These are phyloP conservation scores for Penicillium tannophilum DNA, from an alignment of 495 filamentous ascomycete species.

Conservation along the genomic window DNA sequence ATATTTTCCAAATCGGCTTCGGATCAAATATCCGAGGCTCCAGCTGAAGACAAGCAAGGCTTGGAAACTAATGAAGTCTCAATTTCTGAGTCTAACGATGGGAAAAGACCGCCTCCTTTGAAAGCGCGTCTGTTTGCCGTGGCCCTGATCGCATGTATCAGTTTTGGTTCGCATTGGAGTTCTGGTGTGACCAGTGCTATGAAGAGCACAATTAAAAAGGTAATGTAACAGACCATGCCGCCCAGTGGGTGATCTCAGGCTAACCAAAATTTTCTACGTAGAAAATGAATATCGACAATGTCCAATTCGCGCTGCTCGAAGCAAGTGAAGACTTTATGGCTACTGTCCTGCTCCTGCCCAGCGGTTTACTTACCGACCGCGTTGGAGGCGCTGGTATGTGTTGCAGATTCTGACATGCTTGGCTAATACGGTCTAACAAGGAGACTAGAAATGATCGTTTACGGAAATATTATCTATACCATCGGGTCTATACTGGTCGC, in stretches of 20 bases:
- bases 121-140: constrained; percentile 38
- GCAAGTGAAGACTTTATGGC: constrained; percentile 52
- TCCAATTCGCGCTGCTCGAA: constrained; percentile 45
- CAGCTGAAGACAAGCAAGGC: not conserved
- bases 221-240: constrained; percentile 8
- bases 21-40: constrained; percentile 15
- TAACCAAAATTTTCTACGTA: not conserved
- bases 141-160: constrained; percentile 43
- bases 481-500: constrained; percentile 50
- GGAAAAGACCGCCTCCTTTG: constrained; percentile 35
- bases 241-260: not conserved
- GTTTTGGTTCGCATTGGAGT: constrained; percentile 47
- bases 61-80: not conserved
- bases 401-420: not conserved
- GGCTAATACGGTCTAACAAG: not conserved
- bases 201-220: constrained; percentile 51
- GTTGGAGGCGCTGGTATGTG: constrained; percentile 44
- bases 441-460: constrained; percentile 44
- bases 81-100: constrained; percentile 12
- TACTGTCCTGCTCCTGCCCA: constrained; percentile 43
- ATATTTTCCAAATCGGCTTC: constrained; percentile 15
- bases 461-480: constrained; percentile 47
- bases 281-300: constrained; percentile 45
- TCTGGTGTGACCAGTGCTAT: constrained; percentile 46
- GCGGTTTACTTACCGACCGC: constrained; percentile 46